Base-by-base conservation (phyloP, 441 rosid genomes). In the Adansonia madagascariensis region DNA sequence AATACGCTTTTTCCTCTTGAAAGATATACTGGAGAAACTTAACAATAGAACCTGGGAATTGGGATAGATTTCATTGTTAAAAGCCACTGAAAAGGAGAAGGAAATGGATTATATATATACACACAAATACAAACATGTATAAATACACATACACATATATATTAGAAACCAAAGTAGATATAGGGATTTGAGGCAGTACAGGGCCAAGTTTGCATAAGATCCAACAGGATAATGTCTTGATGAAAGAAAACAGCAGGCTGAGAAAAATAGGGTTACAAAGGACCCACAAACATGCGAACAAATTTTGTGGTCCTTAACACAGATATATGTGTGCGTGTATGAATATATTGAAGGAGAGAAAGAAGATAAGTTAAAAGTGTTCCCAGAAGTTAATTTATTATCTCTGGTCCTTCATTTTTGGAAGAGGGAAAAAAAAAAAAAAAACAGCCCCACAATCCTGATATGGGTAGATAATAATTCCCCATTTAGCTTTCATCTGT, bases 161-260 rank as follows among this genome's bases (percentile, higher is more conserved):
- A 72, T 39, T 39, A 20, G 7, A 8, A 55, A 55, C 53, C 46
- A 31, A 53, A 39, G 35, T 8, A 71, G 74, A 71, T 27, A 65
- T n/a, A 73, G 63, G 12, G 15, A 56, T 56, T 47, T 46, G 43
- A 46, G n/a, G 27, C 31, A 60, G 11, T 79, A 41, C 2, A 7
- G n/a, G 24, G 8, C 20, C 79, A 71, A 39, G 22, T 64, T 71
- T 74, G 74, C 88, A 78, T 82, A 66, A 71, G 83, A 80, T 82
- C 83, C 83, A 83, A 84, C 73, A 77, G 80, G 77, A 80, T 75
- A 68, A 81, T 62, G 85, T 53, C 78, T 3, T 24, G 78, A 83
- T 80, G 75, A 79, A 52, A 69, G 31, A 44, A 72, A n/a, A 75
- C 72, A 73, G 80, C 79, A 69, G 78, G 83, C 77, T 81, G 76